Evolutionary conservation across 176 grass and related monocot species (phyloP), one percentile per base, ranked within the genome.

Genomic region (Rhynchospora tenuis): DNA sequence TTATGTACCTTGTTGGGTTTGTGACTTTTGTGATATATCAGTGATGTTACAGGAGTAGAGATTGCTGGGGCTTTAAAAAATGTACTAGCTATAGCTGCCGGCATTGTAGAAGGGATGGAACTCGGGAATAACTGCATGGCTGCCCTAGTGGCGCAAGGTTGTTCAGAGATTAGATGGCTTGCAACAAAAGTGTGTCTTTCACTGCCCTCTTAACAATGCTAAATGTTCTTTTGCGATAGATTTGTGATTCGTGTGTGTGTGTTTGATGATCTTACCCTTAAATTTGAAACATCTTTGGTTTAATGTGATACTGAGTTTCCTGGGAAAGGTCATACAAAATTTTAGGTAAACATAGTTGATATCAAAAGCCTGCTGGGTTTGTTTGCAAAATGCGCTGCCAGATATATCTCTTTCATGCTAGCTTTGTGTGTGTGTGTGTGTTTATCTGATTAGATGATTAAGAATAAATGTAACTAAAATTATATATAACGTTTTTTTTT

Each of bases 81-180:
- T 79, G 92, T 98, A 60, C 90, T 98, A 86, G 95, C 95, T 23
- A 98, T 94, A 86, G 95, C 95, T 85, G 92, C 95, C 63, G 92
- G 92, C 82, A 98, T 98, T 79, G 92, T 98, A 9, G 92, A 94
- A 88, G 95, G 95, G 38, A 98, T 98, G 95, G 78, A 79, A 79
- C 95, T 98, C 42, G 92, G 95, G 15, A 92, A 98, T 92, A 98
- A 98, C 72, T 94, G 95, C 89, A 98, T 98, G 95, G 95, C 95
- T 4, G 90, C 92, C 55, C 95, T 98, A 81, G 95, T 98, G 62
- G 81, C 95, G 56, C 95, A 98, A 89, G 95, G 92, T 33, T 98
- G 95, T 90, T 94, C 92, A 15, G 95, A 98, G 88, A 98, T 98
- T 79, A 84, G 95, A 73, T 98, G 95, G 95, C 85, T 98, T 84